Evolutionary conservation across 2,329 filamentous ascomycete species (phyloP).

Genomic region (Samsoniella hepiali): DNA sequence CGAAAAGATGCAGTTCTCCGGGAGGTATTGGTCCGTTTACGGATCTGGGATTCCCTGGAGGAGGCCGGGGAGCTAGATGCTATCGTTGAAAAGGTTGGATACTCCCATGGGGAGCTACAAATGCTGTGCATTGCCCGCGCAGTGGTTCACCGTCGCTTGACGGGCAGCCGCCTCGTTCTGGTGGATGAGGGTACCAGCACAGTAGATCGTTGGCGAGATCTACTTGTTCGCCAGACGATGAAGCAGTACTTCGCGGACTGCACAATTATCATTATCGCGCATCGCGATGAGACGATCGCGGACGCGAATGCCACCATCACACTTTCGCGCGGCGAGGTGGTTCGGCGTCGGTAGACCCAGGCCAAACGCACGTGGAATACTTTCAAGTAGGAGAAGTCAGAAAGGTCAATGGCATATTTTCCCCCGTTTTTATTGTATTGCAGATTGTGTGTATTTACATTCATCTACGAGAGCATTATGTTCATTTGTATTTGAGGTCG

Average conservation of each 20-base stretch:
- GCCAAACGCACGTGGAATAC: neutral
- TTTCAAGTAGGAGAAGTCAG: neutral
- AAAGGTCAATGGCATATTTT: neutral
- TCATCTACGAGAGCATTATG: neutral
- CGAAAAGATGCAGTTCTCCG: neutral
- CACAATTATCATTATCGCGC: neutral
- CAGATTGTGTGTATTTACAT: neutral
- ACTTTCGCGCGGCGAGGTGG: neutral
- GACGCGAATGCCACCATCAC: neutral
- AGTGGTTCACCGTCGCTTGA: neutral
- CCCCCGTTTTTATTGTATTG: neutral
- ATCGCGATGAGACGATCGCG: conserved; percentile 1
- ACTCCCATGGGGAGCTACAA: conserved; percentile 5
- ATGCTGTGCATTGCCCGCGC: conserved; percentile 2
- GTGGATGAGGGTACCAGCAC: conserved; percentile 6
- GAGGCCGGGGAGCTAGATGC: neutral
- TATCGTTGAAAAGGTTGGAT: neutral
- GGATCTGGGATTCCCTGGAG: neutral
- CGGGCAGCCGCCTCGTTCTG: neutral
- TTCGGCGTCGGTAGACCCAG: neutral
- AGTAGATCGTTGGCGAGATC: neutral
- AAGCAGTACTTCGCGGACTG: neutral
- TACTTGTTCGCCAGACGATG: neutral
- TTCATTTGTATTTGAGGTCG: neutral
- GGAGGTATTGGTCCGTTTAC: neutral